phyloP scores from a whole-genome alignment of 1,284 basidiomycete species.

The Ustilago xerochloae region DNA sequence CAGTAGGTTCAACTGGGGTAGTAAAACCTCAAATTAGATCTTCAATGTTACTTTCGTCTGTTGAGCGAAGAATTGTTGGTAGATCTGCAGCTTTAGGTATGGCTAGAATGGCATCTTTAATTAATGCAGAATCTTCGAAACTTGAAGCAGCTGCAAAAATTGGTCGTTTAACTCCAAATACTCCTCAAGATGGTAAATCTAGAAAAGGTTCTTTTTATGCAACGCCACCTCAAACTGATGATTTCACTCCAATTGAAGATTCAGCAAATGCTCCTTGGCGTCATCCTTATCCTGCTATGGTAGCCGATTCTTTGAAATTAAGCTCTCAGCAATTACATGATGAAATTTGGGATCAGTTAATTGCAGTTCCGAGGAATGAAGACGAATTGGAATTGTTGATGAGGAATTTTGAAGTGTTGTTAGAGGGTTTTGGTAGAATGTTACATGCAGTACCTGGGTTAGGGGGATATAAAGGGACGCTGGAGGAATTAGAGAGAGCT shows the following conservation, averaged over 20 bases:
- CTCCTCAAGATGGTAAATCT: slow-evolving; percentile 14
- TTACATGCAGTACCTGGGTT: slow-evolving; percentile 41
- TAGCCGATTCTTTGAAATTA: slow-evolving; percentile 37
- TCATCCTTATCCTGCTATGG: slow-evolving; percentile 46
- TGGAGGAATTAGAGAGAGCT: slow-evolving; percentile 35
- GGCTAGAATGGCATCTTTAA: slow-evolving; percentile 29
- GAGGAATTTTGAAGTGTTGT: slow-evolving; percentile 28
- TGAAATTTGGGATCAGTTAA: slow-evolving; percentile 46
- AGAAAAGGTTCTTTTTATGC: slow-evolving; percentile 36
- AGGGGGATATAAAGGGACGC: slow-evolving; percentile 22
- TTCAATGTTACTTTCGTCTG: slow-evolving; percentile 22
- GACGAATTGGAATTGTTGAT: slow-evolving; percentile 25
- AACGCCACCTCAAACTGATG: not conserved
- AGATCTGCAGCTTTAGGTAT: slow-evolving; percentile 33
- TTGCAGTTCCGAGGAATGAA: slow-evolving; percentile 33
- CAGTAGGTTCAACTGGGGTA: not conserved
- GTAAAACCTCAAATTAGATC: slow-evolving; percentile 13
- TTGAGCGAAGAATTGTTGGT: slow-evolving; percentile 35
- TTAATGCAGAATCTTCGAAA: slow-evolving; percentile 34
- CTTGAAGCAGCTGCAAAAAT: slow-evolving; percentile 20
- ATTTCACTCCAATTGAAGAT: slow-evolving; percentile 39
- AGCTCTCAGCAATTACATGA: slow-evolving; percentile 38
- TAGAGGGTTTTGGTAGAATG: slow-evolving; percentile 38
- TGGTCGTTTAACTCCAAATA: slow-evolving; percentile 9
- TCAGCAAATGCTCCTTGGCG: slow-evolving; percentile 43